Base-by-base conservation (phyloP, 768 basidiomycete species). In the Aureoboletus auriporus region DNA sequence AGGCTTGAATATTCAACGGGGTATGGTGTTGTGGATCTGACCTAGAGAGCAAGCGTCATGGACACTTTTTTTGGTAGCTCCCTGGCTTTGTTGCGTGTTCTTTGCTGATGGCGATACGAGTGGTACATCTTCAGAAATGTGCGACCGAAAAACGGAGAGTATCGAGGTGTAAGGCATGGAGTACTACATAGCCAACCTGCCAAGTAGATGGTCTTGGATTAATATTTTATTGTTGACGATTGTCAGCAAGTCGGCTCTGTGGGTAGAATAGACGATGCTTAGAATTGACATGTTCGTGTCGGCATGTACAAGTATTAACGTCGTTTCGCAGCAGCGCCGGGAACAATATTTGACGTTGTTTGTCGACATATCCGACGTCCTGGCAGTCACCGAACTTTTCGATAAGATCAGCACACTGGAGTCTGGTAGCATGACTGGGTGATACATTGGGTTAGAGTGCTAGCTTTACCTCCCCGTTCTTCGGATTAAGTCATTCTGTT, bases 1-100 rank as follows among this genome's bases (percentile, higher is more conserved):
- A 17, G 8, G n/a, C 14, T 16, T 12, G 5, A 14, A 17, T 9
- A 6, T 83, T 79, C 53, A 64, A 71, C 17, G 81, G 79, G 42
- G 66, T 72, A 52, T 5, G 53, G 16, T 42, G n/a, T 3, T n/a
- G 13, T 33, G n/a, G n/a, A n/a, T 5, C 31, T n/a, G n/a, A 12
- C 31, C 31, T 13, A 8, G 3, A 10, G 13, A 33, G 4, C 13
- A 13, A 6, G n/a, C 31, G 6, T 33, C n/a, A 13, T 13, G 16
- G 34, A 28, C 16, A 16, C 26, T n/a, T 10, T 16, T 6, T 7
- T n/a, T n/a, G n/a, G 6, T 17, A 36, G 44, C 12, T 37, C 28
- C 14, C 30, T 31, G 47, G 42, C 3, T 39, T 52, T 8, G 11
- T 39, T 13, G 54, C 51, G 1, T 47, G 34, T 42, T 44, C 5